phyloP scores from a whole-genome alignment of 2,329 filamentous ascomycete species.

The Dothideomycetidae sp. region DNA sequence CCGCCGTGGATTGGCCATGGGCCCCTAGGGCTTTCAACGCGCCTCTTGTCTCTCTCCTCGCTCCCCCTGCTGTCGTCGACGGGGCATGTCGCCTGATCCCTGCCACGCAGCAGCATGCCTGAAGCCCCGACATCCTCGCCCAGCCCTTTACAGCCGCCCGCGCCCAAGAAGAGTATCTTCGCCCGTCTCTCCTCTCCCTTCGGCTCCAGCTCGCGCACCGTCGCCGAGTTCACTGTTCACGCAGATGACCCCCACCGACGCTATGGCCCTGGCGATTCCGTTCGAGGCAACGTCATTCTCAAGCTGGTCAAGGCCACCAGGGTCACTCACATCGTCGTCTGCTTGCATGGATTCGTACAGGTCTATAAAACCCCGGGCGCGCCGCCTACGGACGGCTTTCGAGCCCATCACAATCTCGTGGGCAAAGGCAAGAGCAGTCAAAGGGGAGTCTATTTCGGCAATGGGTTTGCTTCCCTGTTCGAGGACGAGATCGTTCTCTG shows the following conservation, averaged over 20 bases:
- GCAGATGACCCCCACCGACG: slow-evolving; percentile 64
- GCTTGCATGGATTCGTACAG: slow-evolving; percentile 64
- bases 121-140: slow-evolving; percentile 2
- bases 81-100: slow-evolving; percentile 6
- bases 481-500: slow-evolving; percentile 70
- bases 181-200: slow-evolving; percentile 33
- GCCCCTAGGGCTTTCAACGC: too few species aligned
- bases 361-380: slow-evolving; percentile 59
- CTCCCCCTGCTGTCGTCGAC: neutral
- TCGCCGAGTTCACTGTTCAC: slow-evolving; percentile 65
- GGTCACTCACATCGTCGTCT: slow-evolving; percentile 67
- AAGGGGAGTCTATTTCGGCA: slow-evolving; percentile 49
- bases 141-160: slow-evolving; percentile 5
- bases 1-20: neutral
- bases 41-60: too few species aligned
- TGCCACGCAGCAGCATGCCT: slow-evolving; percentile 7
- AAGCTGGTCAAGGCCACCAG: slow-evolving; percentile 59
- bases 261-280: slow-evolving; percentile 60
- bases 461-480: slow-evolving; percentile 67
- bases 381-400: slow-evolving; percentile 37
- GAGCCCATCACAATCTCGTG: slow-evolving; percentile 34
- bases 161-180: slow-evolving; percentile 7
- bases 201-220: slow-evolving; percentile 44
- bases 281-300: slow-evolving; percentile 58
- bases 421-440: slow-evolving; percentile 41